These are phyloP conservation scores for Rosa persica DNA, from an alignment of 306 rosid genomes.

Conservation along the genomic window DNA sequence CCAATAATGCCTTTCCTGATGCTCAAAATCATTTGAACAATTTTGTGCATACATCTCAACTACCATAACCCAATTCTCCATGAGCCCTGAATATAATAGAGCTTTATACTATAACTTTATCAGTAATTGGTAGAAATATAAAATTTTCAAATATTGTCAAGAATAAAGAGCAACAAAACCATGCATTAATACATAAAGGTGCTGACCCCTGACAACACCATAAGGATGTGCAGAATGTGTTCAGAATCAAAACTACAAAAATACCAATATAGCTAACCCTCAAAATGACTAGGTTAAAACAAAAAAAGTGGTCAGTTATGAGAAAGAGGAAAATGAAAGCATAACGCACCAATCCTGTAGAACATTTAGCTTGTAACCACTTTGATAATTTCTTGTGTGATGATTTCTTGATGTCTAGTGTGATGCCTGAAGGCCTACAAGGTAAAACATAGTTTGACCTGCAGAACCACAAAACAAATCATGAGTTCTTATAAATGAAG, in stretches of 20 bases:
- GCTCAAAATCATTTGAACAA: not conserved
- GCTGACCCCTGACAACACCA: not conserved
- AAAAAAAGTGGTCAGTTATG: not conserved
- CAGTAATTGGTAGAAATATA: not conserved
- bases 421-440: conserved; percentile 82
- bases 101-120: not conserved
- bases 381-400: conserved; percentile 86
- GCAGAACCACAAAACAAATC: conserved; percentile 19
- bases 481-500: conserved; percentile 11
- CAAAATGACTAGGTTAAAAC: not conserved
- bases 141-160: not conserved
- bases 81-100: not conserved
- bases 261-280: not conserved
- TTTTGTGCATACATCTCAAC: not conserved
- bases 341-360: conserved; percentile 71
- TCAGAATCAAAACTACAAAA: not conserved
- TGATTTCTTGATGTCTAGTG: conserved; percentile 86
- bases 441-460: conserved; percentile 91
- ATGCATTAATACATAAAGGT: not conserved
- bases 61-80: not conserved
- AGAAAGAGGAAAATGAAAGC: conserved; percentile 9
- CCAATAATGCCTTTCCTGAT: not conserved
- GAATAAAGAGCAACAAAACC: not conserved
- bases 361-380: conserved; percentile 82
- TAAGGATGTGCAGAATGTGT: not conserved